These are phyloP conservation scores for Cladophialophora immunda DNA, from an alignment of 2,329 filamentous ascomycete species.

Conservation along the genomic window DNA sequence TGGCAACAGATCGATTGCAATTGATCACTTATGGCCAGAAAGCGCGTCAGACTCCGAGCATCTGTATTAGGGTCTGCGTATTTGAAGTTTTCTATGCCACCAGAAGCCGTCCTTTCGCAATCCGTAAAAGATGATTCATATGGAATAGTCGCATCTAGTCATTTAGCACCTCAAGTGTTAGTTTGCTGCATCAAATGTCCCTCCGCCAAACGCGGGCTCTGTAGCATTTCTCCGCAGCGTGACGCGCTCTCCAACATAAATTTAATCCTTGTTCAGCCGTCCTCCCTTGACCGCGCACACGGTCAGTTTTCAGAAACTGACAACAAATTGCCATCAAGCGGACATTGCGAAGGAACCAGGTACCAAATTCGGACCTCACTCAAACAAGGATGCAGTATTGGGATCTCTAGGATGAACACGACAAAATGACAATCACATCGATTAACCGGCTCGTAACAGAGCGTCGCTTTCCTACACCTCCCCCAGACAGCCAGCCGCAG, in stretches of 20 bases:
- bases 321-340: neutral
- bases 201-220: neutral
- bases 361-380: neutral
- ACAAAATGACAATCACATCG: constrained; percentile 55
- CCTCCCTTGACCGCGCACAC: neutral
- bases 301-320: neutral
- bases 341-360: neutral
- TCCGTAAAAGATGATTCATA: neutral
- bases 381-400: neutral
- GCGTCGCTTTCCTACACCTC: constrained; percentile 52
- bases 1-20: neutral
- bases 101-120: neutral
- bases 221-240: neutral
- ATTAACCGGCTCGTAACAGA: constrained; percentile 48
- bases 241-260: constrained; percentile 9
- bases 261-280: constrained; percentile 1
- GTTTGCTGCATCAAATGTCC: neutral
- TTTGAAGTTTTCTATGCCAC: neutral
- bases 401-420: constrained; percentile 17
- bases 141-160: neutral
- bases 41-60: neutral
- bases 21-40: neutral
- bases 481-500: constrained; percentile 60
- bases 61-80: neutral
- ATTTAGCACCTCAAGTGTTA: neutral